Conservation (phyloP, 1,139 yeast species). For the Suhomyces taliae region DNA sequence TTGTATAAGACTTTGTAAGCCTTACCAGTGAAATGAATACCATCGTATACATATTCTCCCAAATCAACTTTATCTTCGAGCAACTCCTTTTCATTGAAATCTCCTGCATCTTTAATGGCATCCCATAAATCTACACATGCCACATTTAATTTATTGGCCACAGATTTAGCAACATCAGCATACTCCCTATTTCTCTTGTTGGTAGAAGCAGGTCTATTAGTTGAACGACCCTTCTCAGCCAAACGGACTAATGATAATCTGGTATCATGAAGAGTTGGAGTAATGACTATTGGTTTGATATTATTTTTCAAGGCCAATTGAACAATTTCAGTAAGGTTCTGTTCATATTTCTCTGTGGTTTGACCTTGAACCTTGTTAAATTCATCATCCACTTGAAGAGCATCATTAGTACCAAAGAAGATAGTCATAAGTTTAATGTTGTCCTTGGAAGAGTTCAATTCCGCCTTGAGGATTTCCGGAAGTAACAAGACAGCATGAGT, state of each 20-base stretch:
- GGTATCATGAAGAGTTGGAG: conserved; percentile 62
- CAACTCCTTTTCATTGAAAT: conserved; percentile 18
- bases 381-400: conserved; percentile 26
- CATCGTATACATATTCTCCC: conserved; percentile 44
- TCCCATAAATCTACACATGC: conserved; percentile 58
- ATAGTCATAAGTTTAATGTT: conserved; percentile 48
- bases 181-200: conserved; percentile 42
- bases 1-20: conserved; percentile 57
- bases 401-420: conserved; percentile 80
- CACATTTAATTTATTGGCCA: conserved; percentile 46
- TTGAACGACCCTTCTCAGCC: conserved; percentile 8
- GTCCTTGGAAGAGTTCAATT: conserved; percentile 29
- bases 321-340: conserved; percentile 48
- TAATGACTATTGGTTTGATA: conserved; percentile 55
- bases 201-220: conserved; percentile 19
- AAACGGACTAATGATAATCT: conserved; percentile 9
- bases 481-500: conserved; percentile 49
- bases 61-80: conserved; percentile 15
- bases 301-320: conserved; percentile 34
- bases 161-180: conserved; percentile 45
- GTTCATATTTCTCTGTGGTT: conserved; percentile 44
- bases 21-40: conserved; percentile 65
- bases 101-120: conserved; percentile 34
- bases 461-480: conserved; percentile 47
- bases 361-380: conserved; percentile 52